These are phyloP conservation scores for Fomitopsis schrenkii DNA, from an alignment of 1,284 basidiomycete genomes.

Conservation along the genomic window DNA sequence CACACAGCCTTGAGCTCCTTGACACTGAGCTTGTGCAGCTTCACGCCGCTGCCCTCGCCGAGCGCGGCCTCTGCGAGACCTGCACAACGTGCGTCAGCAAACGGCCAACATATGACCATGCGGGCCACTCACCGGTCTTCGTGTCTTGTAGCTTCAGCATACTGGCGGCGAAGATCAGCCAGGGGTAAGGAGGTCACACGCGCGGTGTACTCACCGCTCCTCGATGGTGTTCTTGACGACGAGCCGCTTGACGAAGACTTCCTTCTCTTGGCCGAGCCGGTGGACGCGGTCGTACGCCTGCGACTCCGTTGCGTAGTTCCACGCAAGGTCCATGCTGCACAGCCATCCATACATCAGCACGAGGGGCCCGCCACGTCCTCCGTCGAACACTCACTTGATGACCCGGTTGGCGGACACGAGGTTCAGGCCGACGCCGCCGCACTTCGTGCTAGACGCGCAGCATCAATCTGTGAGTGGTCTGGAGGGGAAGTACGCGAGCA, in stretches of 20 bases:
- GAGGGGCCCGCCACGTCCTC: background rate
- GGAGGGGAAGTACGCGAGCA: no score
- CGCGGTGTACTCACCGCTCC: conserved; percentile 45
- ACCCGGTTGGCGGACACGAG: conserved; percentile 64
- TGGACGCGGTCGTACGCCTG: conserved; percentile 67
- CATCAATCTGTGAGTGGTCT: background rate
- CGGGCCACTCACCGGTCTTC: conserved; percentile 42
- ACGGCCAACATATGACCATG: background rate
- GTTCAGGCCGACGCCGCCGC: conserved; percentile 66
- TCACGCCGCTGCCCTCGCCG: conserved; percentile 57
- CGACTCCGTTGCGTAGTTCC: conserved; percentile 63
- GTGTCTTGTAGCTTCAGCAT: conserved; percentile 64
- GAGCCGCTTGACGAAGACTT: conserved; percentile 65
- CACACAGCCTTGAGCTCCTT: conserved; percentile 52
- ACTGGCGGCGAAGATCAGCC: conserved; percentile 26
- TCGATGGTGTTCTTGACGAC: conserved; percentile 65
- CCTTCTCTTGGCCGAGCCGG: conserved; percentile 67
- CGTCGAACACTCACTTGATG: conserved; percentile 46
- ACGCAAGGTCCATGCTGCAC: conserved; percentile 62
- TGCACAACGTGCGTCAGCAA: conserved; percentile 13
- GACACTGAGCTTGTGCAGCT: conserved; percentile 58
- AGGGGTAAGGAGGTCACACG: background rate
- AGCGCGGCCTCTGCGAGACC: conserved; percentile 63
- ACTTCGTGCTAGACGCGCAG: conserved; percentile 47
- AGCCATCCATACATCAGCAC: background rate